phyloP scores from a whole-genome alignment of 768 basidiomycete genomes.

The Kwoniella bestiolae region DNA sequence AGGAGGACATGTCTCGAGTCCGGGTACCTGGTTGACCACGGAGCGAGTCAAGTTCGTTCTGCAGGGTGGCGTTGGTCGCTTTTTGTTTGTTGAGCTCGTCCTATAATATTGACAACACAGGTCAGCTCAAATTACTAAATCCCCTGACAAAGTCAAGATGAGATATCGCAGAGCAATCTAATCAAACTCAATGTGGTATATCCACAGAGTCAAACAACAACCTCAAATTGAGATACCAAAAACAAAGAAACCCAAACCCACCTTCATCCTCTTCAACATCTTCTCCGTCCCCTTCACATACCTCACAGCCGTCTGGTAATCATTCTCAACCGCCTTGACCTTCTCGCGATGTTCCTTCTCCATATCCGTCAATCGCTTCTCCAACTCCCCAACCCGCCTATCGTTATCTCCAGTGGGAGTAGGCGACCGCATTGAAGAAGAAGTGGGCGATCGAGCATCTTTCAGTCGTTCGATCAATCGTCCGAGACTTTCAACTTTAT shows the following conservation, averaged over 20 bases:
- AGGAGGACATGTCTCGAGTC: conserved; percentile 46
- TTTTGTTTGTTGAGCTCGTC: conserved; percentile 87
- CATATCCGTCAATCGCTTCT: conserved; percentile 76
- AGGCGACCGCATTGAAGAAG: conserved; percentile 56
- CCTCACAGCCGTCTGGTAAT: conserved; percentile 94
- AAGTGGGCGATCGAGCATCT: conserved; percentile 64
- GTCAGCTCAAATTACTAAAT: background rate
- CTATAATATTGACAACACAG: conserved; percentile 9
- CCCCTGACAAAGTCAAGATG: too few relatives aligned
- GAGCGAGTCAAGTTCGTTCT: conserved; percentile 76
- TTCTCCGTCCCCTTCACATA: conserved; percentile 99
- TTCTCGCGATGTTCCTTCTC: conserved; percentile 77
- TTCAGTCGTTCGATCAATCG: conserved; percentile 71
- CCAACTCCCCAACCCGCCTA: conserved; percentile 68
- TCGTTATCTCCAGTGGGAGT: conserved; percentile 51
- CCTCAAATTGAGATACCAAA: too few relatives aligned
- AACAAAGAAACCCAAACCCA: too few relatives aligned
- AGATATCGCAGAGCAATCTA: too few relatives aligned
- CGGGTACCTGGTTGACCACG: conserved; percentile 66
- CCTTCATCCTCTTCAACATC: conserved; percentile 95
- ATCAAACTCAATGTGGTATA: too few relatives aligned
- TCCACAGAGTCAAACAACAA: too few relatives aligned
- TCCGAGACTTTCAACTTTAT: conserved; percentile 68
- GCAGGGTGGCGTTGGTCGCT: conserved; percentile 73
- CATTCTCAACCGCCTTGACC: conserved; percentile 87